phyloP scores from a whole-genome alignment of 768 basidiomycete species.

The Tricholomella constricta region DNA sequence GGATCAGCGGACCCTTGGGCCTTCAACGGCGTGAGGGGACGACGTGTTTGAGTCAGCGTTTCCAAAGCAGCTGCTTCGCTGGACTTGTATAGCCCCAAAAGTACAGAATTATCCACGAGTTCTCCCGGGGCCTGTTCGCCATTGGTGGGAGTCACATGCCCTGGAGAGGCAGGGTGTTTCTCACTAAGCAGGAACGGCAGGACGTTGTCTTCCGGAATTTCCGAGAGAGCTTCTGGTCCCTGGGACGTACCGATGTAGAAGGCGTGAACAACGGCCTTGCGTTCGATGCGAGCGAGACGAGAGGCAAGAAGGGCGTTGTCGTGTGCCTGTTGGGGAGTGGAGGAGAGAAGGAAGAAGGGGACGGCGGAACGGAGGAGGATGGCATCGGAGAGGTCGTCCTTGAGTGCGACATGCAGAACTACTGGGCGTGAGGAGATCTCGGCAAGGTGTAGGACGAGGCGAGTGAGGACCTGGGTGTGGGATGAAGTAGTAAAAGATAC shows the following conservation, averaged over 20 bases:
- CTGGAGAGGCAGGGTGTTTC: slow-evolving; percentile 39
- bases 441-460: slow-evolving; percentile 68
- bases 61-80: slow-evolving; percentile 73
- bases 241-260: slow-evolving; percentile 56
- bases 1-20: slow-evolving; percentile 56
- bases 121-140: slow-evolving; percentile 7
- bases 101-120: slow-evolving; percentile 25
- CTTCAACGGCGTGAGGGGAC: slow-evolving; percentile 59
- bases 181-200: slow-evolving; percentile 59
- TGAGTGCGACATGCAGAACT: slow-evolving; percentile 70
- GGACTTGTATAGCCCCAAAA: slow-evolving; percentile 44
- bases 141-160: slow-evolving; percentile 19
- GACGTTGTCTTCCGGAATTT: slow-evolving; percentile 61
- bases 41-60: slow-evolving; percentile 61
- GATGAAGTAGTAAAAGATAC: slow-evolving; percentile 60
- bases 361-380: slow-evolving; percentile 77
- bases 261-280: slow-evolving; percentile 82
- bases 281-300: slow-evolving; percentile 68
- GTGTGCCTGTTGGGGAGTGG: slow-evolving; percentile 77
- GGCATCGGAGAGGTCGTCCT: slow-evolving; percentile 70
- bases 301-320: slow-evolving; percentile 89
- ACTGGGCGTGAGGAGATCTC: slow-evolving; percentile 66
- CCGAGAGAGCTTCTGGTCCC: slow-evolving; percentile 36
- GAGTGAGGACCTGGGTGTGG: slow-evolving; percentile 52
- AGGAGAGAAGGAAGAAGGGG: slow-evolving; percentile 81